Base-by-base conservation (phyloP, 495 filamentous ascomycete genomes). In the Pseudomonodictys pantanalensis region DNA sequence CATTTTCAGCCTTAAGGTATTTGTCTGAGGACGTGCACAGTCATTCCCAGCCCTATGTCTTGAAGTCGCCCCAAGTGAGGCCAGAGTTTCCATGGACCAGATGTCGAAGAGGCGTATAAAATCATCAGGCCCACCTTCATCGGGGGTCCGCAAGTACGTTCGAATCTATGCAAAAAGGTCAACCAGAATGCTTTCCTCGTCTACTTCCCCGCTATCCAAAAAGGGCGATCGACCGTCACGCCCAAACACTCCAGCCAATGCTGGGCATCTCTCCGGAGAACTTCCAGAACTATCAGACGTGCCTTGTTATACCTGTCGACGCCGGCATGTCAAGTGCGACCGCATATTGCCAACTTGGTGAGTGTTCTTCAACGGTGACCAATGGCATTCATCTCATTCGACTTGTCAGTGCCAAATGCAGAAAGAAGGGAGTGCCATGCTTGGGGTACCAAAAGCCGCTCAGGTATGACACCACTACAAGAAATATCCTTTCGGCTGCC, bases 361-460 rank as follows among this genome's bases (percentile, higher is more conserved):
- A 41, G 12, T 41, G 12, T 41, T n/a, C 12, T 3, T 41, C 38
- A 12, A n/a, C 38, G 38, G 20, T 41, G n/a, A n/a, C 4, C 38
- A 41, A 41, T 41, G 38, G 20, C 3, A 4, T 3, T 15, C 20
- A 3, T 3, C 38, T 41, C 15, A 41, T 15, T 15, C 20, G 38
- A 4, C 12, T 41, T 41, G 3, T 12, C 3, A 41, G 38, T 32
- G 52, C 44, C 17, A 62, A 62, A 47, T 62, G 58, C 24, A 51
- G 50, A 8, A 62, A 62, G 38, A 62, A 62, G 49, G 58, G 58
- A 11, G 51, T 62, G n/a, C 44, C 29, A n/a, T 62, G 58, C 35
- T 35, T 62, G 18, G 58, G 58, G 11, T 62, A 62, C 45, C 58
- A 55, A 44, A 62, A 56, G 52, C 58, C 58, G 25, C 32, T 62